phyloP scores from a whole-genome alignment of 2,329 filamentous ascomycete genomes.

The Fusarium aywerte region DNA sequence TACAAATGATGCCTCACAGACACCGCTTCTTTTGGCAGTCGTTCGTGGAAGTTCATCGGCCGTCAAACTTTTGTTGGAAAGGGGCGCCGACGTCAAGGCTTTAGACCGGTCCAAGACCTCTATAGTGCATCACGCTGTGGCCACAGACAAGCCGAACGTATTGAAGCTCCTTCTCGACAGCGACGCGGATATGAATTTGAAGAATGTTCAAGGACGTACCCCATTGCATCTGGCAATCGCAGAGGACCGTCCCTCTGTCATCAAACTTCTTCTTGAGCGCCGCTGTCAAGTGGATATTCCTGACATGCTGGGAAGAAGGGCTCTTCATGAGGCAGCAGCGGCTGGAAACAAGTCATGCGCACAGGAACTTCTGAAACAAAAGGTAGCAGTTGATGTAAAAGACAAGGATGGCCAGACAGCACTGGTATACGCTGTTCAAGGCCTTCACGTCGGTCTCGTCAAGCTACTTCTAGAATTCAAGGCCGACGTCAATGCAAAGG shows the following conservation, averaged over 20 bases:
- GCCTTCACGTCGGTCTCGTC: neutral
- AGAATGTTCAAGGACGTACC: neutral
- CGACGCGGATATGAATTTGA: neutral
- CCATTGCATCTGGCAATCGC: conserved; percentile 2
- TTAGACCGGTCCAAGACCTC: neutral
- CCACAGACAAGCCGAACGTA: neutral
- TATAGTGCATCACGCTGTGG: neutral
- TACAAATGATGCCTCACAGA: neutral
- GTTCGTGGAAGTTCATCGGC: neutral
- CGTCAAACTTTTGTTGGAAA: conserved; percentile 6
- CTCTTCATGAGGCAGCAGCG: neutral
- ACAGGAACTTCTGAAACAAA: neutral
- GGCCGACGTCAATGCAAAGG: neutral
- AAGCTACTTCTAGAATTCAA: neutral
- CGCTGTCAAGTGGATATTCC: neutral
- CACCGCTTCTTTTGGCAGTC: neutral
- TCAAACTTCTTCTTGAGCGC: conserved; percentile 2
- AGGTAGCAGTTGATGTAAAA: neutral
- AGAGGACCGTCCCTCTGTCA: neutral
- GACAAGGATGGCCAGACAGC: conserved; percentile 2
- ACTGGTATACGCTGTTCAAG: neutral
- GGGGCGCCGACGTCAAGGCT: neutral
- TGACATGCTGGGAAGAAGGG: neutral
- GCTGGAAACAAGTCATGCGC: neutral
- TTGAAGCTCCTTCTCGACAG: conserved; percentile 4